These are phyloP conservation scores for Sphagnum contortum DNA, from an alignment of 225 moss, liverwort and hornwort genomes.

Conservation along the genomic window DNA sequence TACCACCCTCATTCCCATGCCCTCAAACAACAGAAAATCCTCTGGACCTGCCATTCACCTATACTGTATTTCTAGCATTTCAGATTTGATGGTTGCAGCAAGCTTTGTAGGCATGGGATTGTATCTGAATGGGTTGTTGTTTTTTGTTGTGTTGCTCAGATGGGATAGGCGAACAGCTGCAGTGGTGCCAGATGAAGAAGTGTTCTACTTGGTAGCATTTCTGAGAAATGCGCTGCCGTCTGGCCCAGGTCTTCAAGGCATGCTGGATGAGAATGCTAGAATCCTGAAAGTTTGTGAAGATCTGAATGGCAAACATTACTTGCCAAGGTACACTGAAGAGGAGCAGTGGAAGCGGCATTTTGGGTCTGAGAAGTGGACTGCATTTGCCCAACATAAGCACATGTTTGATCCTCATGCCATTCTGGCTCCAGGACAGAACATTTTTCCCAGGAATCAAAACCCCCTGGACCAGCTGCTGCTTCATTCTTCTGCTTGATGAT, in stretches of 20 bases:
- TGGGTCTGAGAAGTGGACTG: slow-evolving; percentile 25
- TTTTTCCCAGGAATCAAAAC: slow-evolving; percentile 8
- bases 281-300: slow-evolving; percentile 18
- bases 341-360: slow-evolving; percentile 34
- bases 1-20: not conserved
- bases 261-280: slow-evolving; percentile 31
- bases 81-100: not conserved
- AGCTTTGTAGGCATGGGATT: not conserved
- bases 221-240: slow-evolving; percentile 36
- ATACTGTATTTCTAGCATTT: not conserved
- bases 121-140: not conserved
- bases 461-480: no score
- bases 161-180: slow-evolving; percentile 42
- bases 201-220: slow-evolving; percentile 39
- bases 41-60: no score
- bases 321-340: slow-evolving; percentile 25
- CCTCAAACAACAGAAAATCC: not conserved
- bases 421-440: slow-evolving; percentile 34
- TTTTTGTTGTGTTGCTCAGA: slow-evolving; percentile 11
- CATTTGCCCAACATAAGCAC: slow-evolving; percentile 28
- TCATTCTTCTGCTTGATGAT: no score
- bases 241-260: slow-evolving; percentile 16
- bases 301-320: slow-evolving; percentile 36
- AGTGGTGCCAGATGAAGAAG: slow-evolving; percentile 27
- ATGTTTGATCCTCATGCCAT: slow-evolving; percentile 31